Base-by-base conservation (phyloP, 331 rosid species). In the Phaseolus coccineus region DNA sequence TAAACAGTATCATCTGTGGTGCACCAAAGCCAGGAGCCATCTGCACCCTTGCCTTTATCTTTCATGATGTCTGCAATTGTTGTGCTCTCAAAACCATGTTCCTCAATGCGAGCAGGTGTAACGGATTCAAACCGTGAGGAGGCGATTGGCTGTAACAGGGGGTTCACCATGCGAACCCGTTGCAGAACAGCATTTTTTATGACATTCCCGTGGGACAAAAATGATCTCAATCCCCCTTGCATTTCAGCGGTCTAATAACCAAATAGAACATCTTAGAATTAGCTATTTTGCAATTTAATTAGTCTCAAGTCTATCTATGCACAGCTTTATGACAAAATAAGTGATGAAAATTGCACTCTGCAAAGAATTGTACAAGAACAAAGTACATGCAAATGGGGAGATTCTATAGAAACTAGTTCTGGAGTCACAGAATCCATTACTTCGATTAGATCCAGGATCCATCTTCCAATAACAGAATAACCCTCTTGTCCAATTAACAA, bases 11-110 rank as follows among this genome's bases (percentile, higher is more conserved):
- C 99, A 4, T 90, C 93, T 0, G 92, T 91, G 37, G 98, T 86
- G 91, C 99, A 96, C 99, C 99, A 96, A 35, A 96, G 99, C 99
- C 99, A 96, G 79, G 99, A 96, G 80, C 99, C 99, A 85, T 96
- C 99, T 37, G 96, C 99, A 42, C 89, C 71, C 86, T 93, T 88
- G 47, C 98, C 99, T 79, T 96, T 96, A 3, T 69, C 81, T 52
- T 80, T 86, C 92, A 96, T 62, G 89, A 96, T 77, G 33, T 96
- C 99, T 7, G 89, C 47, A 84, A 96, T 89, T 5, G 90, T 93
- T 57, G 99, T 91, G 93, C 98, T 93, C 87, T 96, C 99, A 63
- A 96, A 96, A 81, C 99, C 99, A 67, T 96, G 98, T 83, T 96
- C 99, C 82, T 96, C 99, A 0, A 96, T 91, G 53, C 80, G 86